Evolutionary conservation across 2,329 filamentous ascomycete species (phyloP).

Genomic region (Colletotrichum endophyticum): DNA sequence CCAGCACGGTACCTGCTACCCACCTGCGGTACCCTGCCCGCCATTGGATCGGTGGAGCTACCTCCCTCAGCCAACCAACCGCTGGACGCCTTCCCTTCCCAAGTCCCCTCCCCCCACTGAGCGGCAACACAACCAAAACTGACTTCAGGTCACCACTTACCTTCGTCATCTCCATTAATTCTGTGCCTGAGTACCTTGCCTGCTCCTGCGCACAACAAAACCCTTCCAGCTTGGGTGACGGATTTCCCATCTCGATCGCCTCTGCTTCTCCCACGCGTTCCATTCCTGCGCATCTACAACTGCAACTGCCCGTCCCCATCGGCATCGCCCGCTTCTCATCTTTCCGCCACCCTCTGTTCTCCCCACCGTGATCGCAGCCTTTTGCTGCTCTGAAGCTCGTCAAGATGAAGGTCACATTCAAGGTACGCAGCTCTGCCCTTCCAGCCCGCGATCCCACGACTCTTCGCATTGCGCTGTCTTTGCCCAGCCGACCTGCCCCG

Average conservation of each 20-base stretch:
- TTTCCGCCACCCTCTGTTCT: background rate
- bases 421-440: constrained; percentile 47
- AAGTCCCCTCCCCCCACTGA: constrained; percentile 4
- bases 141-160: constrained; percentile 22
- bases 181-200: constrained; percentile 1
- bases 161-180: constrained; percentile 23
- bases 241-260: constrained; percentile 15
- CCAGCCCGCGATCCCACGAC: background rate
- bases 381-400: constrained; percentile 39
- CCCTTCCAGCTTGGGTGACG: background rate
- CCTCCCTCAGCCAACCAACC: constrained; percentile 19
- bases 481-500: background rate
- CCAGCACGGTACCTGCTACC: background rate
- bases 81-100: background rate
- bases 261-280: constrained; percentile 3
- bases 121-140: constrained; percentile 19
- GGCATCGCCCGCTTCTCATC: background rate
- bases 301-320: background rate
- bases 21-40: background rate
- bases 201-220: constrained; percentile 17
- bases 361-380: constrained; percentile 21
- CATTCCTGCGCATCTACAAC: background rate
- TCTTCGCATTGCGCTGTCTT: background rate
- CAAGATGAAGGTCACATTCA: constrained; percentile 74
- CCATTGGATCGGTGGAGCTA: background rate